Conservation (phyloP, 441 rosid genomes). For the Croton laevigatus region DNA sequence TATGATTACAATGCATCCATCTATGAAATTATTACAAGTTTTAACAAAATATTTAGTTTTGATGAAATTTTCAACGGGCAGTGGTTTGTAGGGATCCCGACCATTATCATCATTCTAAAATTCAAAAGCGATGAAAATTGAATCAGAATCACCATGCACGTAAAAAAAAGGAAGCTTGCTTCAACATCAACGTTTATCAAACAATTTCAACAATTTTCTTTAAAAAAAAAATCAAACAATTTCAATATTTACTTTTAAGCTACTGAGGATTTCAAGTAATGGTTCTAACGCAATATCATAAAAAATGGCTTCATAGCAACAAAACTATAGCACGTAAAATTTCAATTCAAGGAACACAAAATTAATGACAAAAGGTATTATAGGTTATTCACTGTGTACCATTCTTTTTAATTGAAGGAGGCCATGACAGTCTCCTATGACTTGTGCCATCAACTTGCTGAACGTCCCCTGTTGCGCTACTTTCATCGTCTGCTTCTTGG, state of each 20-base stretch:
- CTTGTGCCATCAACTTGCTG: constrained; percentile 42
- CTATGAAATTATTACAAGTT: too few species aligned
- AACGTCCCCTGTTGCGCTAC: constrained; percentile 32
- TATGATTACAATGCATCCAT: too few species aligned
- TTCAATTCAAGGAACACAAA: neutral
- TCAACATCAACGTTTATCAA: too few species aligned
- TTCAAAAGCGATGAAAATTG: too few species aligned
- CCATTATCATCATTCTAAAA: too few species aligned
- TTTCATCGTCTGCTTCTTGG: constrained; percentile 47
- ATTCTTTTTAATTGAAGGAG: constrained; percentile 52
- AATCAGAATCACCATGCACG: too few species aligned
- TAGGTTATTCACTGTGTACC: constrained; percentile 12
- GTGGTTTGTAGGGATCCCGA: too few species aligned
- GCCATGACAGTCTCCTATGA: constrained; percentile 84
- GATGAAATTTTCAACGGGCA: too few species aligned
- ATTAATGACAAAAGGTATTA: neutral
- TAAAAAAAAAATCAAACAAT: too few species aligned
- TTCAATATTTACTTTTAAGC: neutral
- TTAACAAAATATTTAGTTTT: too few species aligned
- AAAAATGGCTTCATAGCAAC: neutral
- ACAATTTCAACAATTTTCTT: too few species aligned
- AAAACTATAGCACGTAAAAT: neutral
- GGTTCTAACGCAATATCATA: neutral
- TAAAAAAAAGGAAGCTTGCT: too few species aligned
- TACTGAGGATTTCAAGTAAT: neutral